These are phyloP conservation scores for Polymyxa betae DNA, from an alignment of 208 protist species.

Conservation along the genomic window DNA sequence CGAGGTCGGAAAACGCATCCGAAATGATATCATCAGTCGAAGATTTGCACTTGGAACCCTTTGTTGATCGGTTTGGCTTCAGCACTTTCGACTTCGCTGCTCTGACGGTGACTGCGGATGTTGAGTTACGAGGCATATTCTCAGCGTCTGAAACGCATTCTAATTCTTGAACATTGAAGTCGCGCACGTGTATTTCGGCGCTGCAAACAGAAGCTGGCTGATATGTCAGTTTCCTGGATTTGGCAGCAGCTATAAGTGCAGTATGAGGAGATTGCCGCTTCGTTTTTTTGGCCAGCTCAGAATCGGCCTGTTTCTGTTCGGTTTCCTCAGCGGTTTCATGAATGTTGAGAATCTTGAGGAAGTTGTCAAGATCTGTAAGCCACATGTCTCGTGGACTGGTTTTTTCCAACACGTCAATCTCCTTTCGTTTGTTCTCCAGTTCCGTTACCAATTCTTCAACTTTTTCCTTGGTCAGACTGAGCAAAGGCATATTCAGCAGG, in stretches of 20 bases:
- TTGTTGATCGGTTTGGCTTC: too few species aligned
- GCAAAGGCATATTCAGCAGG: conserved; percentile 27
- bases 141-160: too few species aligned
- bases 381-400: neutral
- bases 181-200: too few species aligned
- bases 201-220: too few species aligned
- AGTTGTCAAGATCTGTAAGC: conserved; percentile 10
- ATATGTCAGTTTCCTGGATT: too few species aligned
- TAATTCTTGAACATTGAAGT: too few species aligned
- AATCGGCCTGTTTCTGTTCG: conserved; percentile 15
- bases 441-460: neutral
- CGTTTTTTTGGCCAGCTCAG: neutral
- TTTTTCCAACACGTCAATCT: neutral
- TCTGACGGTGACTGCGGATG: too few species aligned
- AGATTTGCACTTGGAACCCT: too few species aligned
- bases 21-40: too few species aligned
- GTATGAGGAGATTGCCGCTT: neutral
- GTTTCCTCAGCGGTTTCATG: conserved; percentile 18
- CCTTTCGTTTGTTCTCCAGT: neutral
- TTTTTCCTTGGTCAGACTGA: conserved; percentile 14
- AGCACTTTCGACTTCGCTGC: too few species aligned
- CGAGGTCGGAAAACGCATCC: too few species aligned
- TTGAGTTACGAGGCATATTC: too few species aligned
- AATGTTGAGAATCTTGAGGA: neutral
- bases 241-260: conserved; percentile 11